Evolutionary conservation across 371 early-diverging fungal genomes (phyloP).

Genomic region (Vairimorpha necatrix): DNA sequence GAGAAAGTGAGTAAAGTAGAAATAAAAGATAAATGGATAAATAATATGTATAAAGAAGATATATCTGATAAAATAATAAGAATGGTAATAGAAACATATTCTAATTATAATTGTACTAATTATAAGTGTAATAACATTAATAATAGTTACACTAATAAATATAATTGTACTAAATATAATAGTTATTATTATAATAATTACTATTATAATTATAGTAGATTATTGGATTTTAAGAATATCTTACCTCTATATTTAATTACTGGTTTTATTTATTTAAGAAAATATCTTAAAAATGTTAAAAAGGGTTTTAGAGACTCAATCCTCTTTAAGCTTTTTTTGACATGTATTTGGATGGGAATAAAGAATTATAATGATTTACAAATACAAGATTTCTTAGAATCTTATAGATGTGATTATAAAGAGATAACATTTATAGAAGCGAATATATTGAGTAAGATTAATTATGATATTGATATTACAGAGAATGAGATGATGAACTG

Average conservation of each 20-base stretch:
- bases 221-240: conserved; percentile 6
- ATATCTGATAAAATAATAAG: background rate
- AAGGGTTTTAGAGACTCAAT: background rate
- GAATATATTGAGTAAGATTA: background rate
- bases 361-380: conserved; percentile 1
- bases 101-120: background rate
- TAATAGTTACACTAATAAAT: too few species aligned
- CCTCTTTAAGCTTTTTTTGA: background rate
- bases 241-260: conserved; percentile 1
- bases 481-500: background rate
- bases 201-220: too few species aligned
- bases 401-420: conserved; percentile 1
- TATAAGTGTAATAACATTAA: too few species aligned
- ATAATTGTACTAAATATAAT: too few species aligned
- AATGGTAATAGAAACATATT: background rate
- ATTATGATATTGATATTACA: conserved; percentile 7
- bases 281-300: conserved; percentile 6
- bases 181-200: too few species aligned
- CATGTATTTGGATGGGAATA: conserved; percentile 10
- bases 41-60: background rate
- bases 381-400: background rate
- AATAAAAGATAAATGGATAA: background rate
- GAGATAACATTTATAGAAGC: conserved; percentile 15
- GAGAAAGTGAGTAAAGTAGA: background rate
- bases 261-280: conserved; percentile 2